Conservation (phyloP, 768 basidiomycete species). For the Porpolomopsis calyptriformis region DNA sequence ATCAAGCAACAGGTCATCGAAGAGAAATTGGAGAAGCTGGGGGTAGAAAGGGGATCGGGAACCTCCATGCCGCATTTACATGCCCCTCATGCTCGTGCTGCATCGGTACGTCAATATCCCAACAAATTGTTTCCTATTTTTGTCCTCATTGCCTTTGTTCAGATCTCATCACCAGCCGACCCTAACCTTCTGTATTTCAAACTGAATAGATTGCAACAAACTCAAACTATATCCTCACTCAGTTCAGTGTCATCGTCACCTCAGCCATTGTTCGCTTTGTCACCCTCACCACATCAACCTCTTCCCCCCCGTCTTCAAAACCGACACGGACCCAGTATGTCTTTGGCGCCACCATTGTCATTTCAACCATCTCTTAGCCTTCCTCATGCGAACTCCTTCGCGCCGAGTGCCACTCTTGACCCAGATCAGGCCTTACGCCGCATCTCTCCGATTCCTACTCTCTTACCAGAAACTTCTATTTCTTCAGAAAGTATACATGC, state of each 20-base stretch:
- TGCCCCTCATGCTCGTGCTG: constrained; percentile 72
- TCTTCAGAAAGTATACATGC: constrained; percentile 32
- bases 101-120: constrained; percentile 50
- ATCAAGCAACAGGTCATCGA: constrained; percentile 66
- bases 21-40: constrained; percentile 69
- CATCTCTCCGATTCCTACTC: constrained; percentile 11
- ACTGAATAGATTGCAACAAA: constrained; percentile 73
- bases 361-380: constrained; percentile 27
- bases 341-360: constrained; percentile 51
- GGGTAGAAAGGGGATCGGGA: constrained; percentile 58
- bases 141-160: constrained; percentile 10
- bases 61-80: constrained; percentile 49
- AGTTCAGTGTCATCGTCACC: constrained; percentile 58
- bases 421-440: constrained; percentile 29
- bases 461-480: constrained; percentile 11
- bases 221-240: constrained; percentile 42
- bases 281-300: constrained; percentile 40
- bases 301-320: constrained; percentile 31
- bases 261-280: constrained; percentile 41
- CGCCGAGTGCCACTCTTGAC: constrained; percentile 42
- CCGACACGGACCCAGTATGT: constrained; percentile 65
- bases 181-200: constrained; percentile 74
- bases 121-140: constrained; percentile 16
- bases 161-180: constrained; percentile 90
- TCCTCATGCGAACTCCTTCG: constrained; percentile 48